Conservation (phyloP, 192 early-diverging fungal genomes). For the Rhizoclosmatium sp. region DNA sequence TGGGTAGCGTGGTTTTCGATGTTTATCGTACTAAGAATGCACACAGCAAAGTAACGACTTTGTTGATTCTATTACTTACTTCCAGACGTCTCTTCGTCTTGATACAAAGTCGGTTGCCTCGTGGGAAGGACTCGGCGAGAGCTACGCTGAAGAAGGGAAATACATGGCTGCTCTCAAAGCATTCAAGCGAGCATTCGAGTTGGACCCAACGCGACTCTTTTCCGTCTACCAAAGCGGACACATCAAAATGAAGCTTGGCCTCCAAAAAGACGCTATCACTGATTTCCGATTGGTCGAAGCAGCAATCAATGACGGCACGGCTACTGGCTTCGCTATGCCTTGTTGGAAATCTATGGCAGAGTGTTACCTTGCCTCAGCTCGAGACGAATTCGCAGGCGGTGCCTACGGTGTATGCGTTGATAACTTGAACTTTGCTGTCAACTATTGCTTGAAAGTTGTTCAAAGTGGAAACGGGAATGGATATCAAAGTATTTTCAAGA, state of each 20-base stretch:
- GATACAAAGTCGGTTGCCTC: constrained; percentile 66
- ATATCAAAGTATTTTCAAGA: constrained; percentile 42
- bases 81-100: constrained; percentile 84
- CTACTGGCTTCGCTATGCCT: constrained; percentile 29
- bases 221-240: constrained; percentile 43
- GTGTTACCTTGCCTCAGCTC: constrained; percentile 36
- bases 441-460: constrained; percentile 7
- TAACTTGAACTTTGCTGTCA: constrained; percentile 38
- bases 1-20: constrained; percentile 39
- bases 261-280: constrained; percentile 41
- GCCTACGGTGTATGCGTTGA: constrained; percentile 39
- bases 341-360: constrained; percentile 43
- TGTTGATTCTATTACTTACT: constrained; percentile 52
- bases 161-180: constrained; percentile 82
- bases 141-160: constrained; percentile 72
- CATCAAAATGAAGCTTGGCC: constrained; percentile 42
- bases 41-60: constrained; percentile 34
- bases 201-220: constrained; percentile 47
- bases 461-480: constrained; percentile 4
- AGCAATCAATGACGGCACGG: neutral
- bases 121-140: constrained; percentile 60
- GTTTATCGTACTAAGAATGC: neutral
- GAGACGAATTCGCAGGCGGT: constrained; percentile 33
- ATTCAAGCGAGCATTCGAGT: constrained; percentile 71
- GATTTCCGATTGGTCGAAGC: constrained; percentile 30